phyloP scores from a whole-genome alignment of 208 protist genomes.

The Crithidia acanthocephali region DNA sequence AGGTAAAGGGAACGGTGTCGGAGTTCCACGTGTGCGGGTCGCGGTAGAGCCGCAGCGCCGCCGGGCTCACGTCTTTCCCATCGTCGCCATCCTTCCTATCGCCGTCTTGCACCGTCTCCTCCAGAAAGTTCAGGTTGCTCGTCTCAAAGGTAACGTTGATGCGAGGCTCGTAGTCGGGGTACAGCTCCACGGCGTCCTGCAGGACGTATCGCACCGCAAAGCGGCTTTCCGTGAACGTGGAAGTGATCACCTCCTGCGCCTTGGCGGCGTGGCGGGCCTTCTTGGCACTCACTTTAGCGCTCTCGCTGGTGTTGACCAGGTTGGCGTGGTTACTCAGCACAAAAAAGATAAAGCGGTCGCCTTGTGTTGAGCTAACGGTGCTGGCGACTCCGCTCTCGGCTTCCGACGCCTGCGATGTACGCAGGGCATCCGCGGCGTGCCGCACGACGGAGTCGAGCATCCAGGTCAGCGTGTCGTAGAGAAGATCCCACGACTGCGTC shows the following conservation, averaged over 20 bases:
- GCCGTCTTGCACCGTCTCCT: background rate
- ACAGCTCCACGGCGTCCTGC: constrained; percentile 32
- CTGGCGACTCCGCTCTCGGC: background rate
- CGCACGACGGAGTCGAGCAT: constrained; percentile 25
- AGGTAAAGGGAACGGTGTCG: constrained; percentile 39
- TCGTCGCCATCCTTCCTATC: constrained; percentile 1
- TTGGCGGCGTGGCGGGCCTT: background rate
- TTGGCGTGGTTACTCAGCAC: constrained; percentile 39
- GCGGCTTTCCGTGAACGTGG: constrained; percentile 35
- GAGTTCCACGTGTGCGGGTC: constrained; percentile 38
- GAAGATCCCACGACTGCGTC: constrained; percentile 33
- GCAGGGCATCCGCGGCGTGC: constrained; percentile 24
- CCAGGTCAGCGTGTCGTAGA: constrained; percentile 39
- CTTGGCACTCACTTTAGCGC: constrained; percentile 25
- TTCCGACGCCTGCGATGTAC: background rate
- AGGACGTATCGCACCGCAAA: constrained; percentile 36
- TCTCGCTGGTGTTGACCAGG: constrained; percentile 28
- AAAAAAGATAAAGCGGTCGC: constrained; percentile 28
- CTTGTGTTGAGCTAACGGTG: background rate
- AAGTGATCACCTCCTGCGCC: background rate
- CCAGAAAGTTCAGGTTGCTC: constrained; percentile 26
- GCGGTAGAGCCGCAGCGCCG: constrained; percentile 30
- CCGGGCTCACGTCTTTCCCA: constrained; percentile 7
- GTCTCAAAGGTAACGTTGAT: constrained; percentile 25
- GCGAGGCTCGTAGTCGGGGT: constrained; percentile 32